A percentile compares a stretch with the other conserved stretches of the same genome.
Evolutionary conservation across 306 rosid species (phyloP).

Genomic region (Vicia villosa): DNA sequence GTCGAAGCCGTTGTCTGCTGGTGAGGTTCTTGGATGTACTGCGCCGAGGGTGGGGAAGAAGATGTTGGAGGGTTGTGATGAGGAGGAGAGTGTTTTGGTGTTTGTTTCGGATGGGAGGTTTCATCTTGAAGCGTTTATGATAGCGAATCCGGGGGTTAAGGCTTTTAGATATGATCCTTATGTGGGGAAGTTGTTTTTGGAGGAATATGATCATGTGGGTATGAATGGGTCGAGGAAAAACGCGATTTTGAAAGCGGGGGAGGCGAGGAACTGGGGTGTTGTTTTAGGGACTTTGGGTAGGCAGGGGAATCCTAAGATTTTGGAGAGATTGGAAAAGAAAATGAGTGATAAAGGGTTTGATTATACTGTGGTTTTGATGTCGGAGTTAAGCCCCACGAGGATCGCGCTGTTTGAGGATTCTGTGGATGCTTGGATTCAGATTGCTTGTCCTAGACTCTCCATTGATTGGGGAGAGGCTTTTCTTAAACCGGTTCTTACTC

Average conservation of each 20-base stretch:
- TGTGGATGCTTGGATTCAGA: slow-evolving; percentile 93
- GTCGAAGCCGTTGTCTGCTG: slow-evolving; percentile 83
- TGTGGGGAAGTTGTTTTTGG: slow-evolving; percentile 75
- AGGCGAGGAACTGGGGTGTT: slow-evolving; percentile 75
- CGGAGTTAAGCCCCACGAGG: slow-evolving; percentile 81
- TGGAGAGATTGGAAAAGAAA: slow-evolving; percentile 74
- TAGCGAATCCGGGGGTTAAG: slow-evolving; percentile 77
- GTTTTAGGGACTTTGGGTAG: slow-evolving; percentile 89
- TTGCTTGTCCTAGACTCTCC: slow-evolving; percentile 90
- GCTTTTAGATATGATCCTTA: slow-evolving; percentile 88
- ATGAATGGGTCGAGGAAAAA: slow-evolving; percentile 73
- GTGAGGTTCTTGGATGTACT: slow-evolving; percentile 92
- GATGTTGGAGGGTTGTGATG: slow-evolving; percentile 35
- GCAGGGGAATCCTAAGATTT: slow-evolving; percentile 91
- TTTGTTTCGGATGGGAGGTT: slow-evolving; percentile 94
- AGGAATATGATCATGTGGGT: slow-evolving; percentile 86
- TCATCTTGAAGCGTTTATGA: slow-evolving; percentile 92
- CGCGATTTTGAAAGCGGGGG: slow-evolving; percentile 63
- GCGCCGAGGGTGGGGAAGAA: slow-evolving; percentile 63
- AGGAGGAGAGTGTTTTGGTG: slow-evolving; percentile 55
- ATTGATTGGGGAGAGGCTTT: slow-evolving; percentile 98
- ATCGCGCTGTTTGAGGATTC: slow-evolving; percentile 75
- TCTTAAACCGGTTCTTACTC: slow-evolving; percentile 75
- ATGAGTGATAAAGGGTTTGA: slow-evolving; percentile 62
- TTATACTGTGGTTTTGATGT: slow-evolving; percentile 81